Evolutionary conservation across 345 rosid species (phyloP).

Genomic region (Populus tremula): DNA sequence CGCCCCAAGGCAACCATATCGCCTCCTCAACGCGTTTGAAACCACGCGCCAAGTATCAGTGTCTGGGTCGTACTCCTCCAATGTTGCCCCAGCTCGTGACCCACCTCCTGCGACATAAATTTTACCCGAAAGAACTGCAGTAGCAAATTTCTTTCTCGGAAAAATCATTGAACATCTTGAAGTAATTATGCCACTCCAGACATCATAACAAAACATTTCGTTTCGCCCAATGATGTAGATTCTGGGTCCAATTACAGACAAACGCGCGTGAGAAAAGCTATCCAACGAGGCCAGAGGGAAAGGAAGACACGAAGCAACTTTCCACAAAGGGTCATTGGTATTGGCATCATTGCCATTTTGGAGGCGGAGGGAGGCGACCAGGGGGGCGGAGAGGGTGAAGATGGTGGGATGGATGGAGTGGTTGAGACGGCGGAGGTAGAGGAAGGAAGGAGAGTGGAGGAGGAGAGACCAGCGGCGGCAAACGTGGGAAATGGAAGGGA

Average conservation of each 20-base stretch:
- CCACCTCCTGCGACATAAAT: slow-evolving; percentile 84
- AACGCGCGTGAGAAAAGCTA: slow-evolving; percentile 48
- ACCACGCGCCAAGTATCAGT: slow-evolving; percentile 61
- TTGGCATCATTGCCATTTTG: slow-evolving; percentile 1
- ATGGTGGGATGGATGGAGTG: slow-evolving; percentile 51
- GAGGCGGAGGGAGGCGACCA: slow-evolving; percentile 46
- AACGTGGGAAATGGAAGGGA: slow-evolving; percentile 57
- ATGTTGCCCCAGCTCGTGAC: slow-evolving; percentile 38
- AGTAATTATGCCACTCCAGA: slow-evolving; percentile 50
- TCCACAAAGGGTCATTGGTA: slow-evolving; percentile 21
- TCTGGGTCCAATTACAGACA: slow-evolving; percentile 63
- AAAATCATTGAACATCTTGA: slow-evolving; percentile 49
- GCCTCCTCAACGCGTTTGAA: slow-evolving; percentile 49
- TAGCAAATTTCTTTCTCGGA: slow-evolving; percentile 71
- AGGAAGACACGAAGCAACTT: slow-evolving; percentile 28
- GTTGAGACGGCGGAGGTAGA: slow-evolving; percentile 59
- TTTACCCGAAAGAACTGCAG: slow-evolving; percentile 53
- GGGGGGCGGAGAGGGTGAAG: slow-evolving; percentile 54
- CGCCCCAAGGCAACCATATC: slow-evolving; percentile 85
- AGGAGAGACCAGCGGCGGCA: slow-evolving; percentile 88
- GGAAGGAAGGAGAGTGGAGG: slow-evolving; percentile 59
- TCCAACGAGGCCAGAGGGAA: slow-evolving; percentile 17
- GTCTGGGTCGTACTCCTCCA: slow-evolving; percentile 84
- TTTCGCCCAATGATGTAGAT: slow-evolving; percentile 53
- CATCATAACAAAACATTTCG: slow-evolving; percentile 53